Conservation (phyloP, 371 early-diverging fungal species). For the Rhizopus sp. region DNA sequence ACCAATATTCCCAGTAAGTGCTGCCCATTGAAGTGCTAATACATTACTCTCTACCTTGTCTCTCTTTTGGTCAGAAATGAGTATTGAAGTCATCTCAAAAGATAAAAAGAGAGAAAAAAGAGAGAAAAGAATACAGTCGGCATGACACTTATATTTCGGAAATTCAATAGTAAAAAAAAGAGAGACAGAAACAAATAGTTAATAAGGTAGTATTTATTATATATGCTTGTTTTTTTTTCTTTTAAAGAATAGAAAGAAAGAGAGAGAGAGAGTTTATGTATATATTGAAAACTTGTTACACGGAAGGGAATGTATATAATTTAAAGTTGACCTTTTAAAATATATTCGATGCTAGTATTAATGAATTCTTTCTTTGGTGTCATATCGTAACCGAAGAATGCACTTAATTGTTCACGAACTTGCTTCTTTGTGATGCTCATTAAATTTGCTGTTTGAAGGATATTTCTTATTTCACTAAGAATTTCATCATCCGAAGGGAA, state of each 20-base stretch:
- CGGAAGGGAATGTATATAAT: neutral
- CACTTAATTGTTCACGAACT: constrained; percentile 80
- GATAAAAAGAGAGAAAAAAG: too few relatives aligned
- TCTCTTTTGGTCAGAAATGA: too few relatives aligned
- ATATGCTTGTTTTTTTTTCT: neutral
- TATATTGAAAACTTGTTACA: constrained; percentile 2
- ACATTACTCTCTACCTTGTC: too few relatives aligned
- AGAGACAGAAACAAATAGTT: neutral
- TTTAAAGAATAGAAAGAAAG: neutral
- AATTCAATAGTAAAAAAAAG: neutral
- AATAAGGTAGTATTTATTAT: neutral
- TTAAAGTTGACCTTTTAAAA: constrained; percentile 53
- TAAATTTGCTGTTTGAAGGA: constrained; percentile 79
- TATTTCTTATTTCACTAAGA: constrained; percentile 75
- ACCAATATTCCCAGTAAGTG: constrained; percentile 63
- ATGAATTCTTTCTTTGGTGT: constrained; percentile 83
- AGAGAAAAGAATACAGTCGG: too few relatives aligned
- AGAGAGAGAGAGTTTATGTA: neutral
- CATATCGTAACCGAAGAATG: constrained; percentile 85
- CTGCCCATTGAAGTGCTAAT: constrained; percentile 49
- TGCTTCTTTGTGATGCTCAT: constrained; percentile 86
- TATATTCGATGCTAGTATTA: constrained; percentile 81
- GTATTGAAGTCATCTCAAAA: too few relatives aligned
- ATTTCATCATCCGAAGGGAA: constrained; percentile 86
- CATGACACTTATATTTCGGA: too few relatives aligned